Base-by-base conservation (phyloP, 495 filamentous ascomycete genomes). In the Thermothielavioides terrestris region DNA sequence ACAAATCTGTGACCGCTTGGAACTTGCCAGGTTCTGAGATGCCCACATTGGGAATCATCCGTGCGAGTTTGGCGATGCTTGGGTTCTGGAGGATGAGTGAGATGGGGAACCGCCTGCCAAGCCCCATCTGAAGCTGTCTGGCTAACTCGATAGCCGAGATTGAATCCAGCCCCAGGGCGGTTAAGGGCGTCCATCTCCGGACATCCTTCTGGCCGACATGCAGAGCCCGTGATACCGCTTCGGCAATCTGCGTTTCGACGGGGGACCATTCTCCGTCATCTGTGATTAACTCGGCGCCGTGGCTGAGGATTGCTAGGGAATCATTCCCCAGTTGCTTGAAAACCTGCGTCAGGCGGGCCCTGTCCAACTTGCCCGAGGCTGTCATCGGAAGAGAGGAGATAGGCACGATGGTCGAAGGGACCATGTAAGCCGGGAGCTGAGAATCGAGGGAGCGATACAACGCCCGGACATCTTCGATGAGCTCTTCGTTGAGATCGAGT, bases 81-180 rank as follows among this genome's bases (percentile, higher is more conserved):
- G 78, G 66, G 55, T 85, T 74, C 21, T 72, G 74, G 23, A 94
- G 68, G 17, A 92, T 77, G 10, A 70, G 56, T 0, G 83, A 85
- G 1, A 89, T 75, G 25, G 78, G 67, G 14, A 84, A 52, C 28
- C 72, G 64, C 26, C 47, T 60, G 34, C 65, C 68, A 2, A 74
- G 67, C 7, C 49, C 47, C 2, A 68, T 51, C 38, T 70, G 63
- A 1, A 88, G 61, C 31, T 61, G 58, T 18, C 69, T 80, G 0
- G 83, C 76, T 31, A 89, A 62, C 11, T 75, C 65, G 40, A 94
- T 90, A 0, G 84, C 86, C 23, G 81, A 83, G n/a, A 94, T 80
- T 0, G 87, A 91, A 61, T 94, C 87, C 18, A 94, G 62, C 0
- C 88, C 88, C 6, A 90, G 68, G 20, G 69, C 52, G 7, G 57